phyloP scores from a whole-genome alignment of 768 basidiomycete species.

The Neoboletus magnificus region DNA sequence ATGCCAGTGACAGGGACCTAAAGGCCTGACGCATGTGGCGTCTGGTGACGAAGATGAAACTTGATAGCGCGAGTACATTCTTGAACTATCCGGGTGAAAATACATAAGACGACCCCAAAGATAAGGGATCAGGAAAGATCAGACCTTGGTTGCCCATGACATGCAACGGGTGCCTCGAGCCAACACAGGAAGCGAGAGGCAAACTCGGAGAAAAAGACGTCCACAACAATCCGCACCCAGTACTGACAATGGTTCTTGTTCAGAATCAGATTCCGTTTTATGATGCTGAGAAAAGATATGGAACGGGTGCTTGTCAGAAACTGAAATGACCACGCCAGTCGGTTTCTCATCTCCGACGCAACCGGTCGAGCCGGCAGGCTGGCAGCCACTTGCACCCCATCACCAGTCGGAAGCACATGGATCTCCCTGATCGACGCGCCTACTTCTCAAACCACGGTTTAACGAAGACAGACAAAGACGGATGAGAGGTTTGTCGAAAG shows the following conservation, averaged over 20 bases:
- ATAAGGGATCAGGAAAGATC: background rate
- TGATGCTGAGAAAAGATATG: background rate
- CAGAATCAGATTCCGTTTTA: background rate
- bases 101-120: background rate
- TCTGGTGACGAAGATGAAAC: background rate
- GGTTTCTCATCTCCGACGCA: constrained; percentile 24
- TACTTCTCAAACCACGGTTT: constrained; percentile 1
- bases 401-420: constrained; percentile 7
- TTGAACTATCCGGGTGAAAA: background rate
- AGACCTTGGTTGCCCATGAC: background rate
- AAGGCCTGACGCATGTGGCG: background rate
- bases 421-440: constrained; percentile 4
- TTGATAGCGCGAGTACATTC: background rate
- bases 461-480: constrained; percentile 8
- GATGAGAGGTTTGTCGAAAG: constrained; percentile 1
- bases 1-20: constrained; percentile 2
- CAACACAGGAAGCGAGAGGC: background rate
- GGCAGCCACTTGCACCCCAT: constrained; percentile 10
- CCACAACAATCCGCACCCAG: background rate
- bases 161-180: background rate
- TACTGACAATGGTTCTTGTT: background rate
- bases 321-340: constrained; percentile 5
- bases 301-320: constrained; percentile 4
- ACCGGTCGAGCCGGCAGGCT: constrained; percentile 3
- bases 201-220: background rate